These are phyloP conservation scores for Fagus sylvatica DNA, from an alignment of 306 rosid genomes.

Conservation along the genomic window DNA sequence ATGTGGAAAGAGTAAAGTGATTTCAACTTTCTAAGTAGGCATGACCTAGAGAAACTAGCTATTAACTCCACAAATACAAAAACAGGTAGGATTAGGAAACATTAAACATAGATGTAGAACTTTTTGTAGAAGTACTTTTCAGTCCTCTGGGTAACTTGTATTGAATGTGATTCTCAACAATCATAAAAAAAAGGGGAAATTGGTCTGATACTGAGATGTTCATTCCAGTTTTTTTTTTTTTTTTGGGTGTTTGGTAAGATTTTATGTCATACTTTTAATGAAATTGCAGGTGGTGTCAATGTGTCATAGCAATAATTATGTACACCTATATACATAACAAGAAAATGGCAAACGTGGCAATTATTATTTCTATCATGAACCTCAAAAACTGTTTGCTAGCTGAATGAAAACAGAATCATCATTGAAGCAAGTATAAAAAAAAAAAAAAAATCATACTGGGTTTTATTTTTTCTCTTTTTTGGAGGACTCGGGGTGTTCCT, in stretches of 20 bases:
- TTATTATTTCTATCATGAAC: not conserved
- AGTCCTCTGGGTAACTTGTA: not conserved
- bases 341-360: not conserved
- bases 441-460: not conserved
- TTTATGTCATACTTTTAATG: not conserved
- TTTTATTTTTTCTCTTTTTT: not conserved
- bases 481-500: not conserved
- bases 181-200: conserved; percentile 12
- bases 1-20: conserved; percentile 20
- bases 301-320: not conserved
- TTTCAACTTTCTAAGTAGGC: conserved; percentile 10
- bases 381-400: not conserved
- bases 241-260: not conserved
- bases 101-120: not conserved
- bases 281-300: not conserved
- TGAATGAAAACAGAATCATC: not conserved
- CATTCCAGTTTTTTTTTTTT: not conserved
- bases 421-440: not conserved
- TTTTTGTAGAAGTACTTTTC: not conserved
- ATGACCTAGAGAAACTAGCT: not conserved
- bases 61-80: not conserved
- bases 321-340: not conserved
- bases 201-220: conserved; percentile 20
- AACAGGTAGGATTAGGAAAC: not conserved
- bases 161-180: conserved; percentile 18